Base-by-base conservation (phyloP, 1,284 basidiomycete genomes). In the Ustilago shanxiensis region DNA sequence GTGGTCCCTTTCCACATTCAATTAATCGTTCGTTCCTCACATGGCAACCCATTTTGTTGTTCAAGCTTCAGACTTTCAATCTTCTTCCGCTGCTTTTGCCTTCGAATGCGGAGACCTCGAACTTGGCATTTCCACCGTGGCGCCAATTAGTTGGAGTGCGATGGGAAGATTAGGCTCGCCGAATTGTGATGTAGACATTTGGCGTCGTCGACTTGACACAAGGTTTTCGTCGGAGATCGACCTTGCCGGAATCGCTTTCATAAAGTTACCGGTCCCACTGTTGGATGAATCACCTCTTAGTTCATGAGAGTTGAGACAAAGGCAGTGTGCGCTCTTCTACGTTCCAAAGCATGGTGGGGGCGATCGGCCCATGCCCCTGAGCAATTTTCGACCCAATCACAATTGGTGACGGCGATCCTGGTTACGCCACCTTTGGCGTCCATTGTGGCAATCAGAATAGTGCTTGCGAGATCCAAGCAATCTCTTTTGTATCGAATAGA, bases 151-250 rank as follows among this genome's bases (percentile, higher is more conserved):
- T 28, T 14, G 24, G 20, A 8, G 26, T 24, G 13, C 11, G 29
- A 29, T 54, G 52, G 52, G 52, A 35, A 54, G 33, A 5, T 54
- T 24, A 54, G 33, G 52, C 33, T 54, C 39, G 20, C 13, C 16
- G 28, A 44, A 44, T 8, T n/a, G n/a, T 44, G n/a, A 44, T 16
- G 20, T 11, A 20, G 11, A 20, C 41, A 20, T 44, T 8, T 20
- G 20, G 41, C 41, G 41, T 18, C 29, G 26, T 28, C 26, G 31
- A 52, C 29, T 33, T 33, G 14, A 20, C 28, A 31, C 29, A 54
- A 24, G 52, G 31, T 39, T 20, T 44, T 37, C 22, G 9, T 61
- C 60, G 60, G 60, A 50, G 60, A 28, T 55, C 45, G 22, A 39
- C 29, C 26, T 50, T 50, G 53, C 53, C 53, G 60, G 22, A 35